Conservation (phyloP, 768 basidiomycete species). For the Strobilomyces echinocephalus region DNA sequence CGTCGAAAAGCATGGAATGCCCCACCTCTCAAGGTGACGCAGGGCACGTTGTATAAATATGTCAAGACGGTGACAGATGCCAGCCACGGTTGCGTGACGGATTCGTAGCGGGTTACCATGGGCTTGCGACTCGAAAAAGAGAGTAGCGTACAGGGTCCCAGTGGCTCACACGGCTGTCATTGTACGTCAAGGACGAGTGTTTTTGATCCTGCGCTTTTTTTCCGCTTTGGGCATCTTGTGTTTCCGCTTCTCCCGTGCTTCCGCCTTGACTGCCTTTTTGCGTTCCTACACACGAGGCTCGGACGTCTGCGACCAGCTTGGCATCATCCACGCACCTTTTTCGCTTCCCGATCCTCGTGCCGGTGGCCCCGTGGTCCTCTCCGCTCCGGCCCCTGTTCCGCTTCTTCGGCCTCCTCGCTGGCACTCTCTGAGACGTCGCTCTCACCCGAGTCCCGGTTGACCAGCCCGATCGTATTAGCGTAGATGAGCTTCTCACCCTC, state of each 20-base stretch:
- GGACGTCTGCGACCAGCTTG: conserved; percentile 5
- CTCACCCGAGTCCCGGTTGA: conserved; percentile 31
- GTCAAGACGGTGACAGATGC: conserved; percentile 85
- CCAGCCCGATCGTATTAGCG: conserved; percentile 77
- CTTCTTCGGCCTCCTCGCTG: conserved; percentile 33
- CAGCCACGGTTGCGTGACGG: conserved; percentile 88
- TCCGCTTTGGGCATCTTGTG: conserved; percentile 94
- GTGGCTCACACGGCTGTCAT: conserved; percentile 15
- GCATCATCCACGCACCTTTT: conserved; percentile 55
- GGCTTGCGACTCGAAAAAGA: conserved; percentile 1
- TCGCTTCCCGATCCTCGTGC: conserved; percentile 86
- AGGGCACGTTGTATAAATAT: conserved; percentile 88
- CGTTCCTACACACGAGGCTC: conserved; percentile 58
- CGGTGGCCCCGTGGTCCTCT: conserved; percentile 78
- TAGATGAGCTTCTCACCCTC: conserved; percentile 78
- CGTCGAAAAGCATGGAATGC: conserved; percentile 74
- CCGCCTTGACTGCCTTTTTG: conserved; percentile 84
- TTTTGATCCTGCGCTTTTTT: conserved; percentile 82
- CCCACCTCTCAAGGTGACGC: conserved; percentile 76
- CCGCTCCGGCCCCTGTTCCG: conserved; percentile 38
- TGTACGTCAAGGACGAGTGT: conserved; percentile 23
- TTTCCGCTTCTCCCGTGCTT: conserved; percentile 83
- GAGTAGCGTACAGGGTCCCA: neutral
- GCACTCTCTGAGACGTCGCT: conserved; percentile 26
- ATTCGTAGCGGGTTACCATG: conserved; percentile 46